Conservation (phyloP, 202 grass and related monocot species). For the Setaria viridis region DNA sequence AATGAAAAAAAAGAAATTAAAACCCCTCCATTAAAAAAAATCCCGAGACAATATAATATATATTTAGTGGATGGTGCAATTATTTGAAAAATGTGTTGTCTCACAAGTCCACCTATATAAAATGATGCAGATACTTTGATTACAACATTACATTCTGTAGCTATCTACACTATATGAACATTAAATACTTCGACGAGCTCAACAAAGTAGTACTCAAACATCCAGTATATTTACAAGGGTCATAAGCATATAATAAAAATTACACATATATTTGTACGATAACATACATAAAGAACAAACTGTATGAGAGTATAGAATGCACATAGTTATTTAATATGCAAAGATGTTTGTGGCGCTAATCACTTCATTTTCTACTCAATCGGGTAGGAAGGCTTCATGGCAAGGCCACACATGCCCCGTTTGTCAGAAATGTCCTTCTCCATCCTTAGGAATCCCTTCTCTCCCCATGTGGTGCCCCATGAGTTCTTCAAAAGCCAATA, state of each 20-base stretch:
- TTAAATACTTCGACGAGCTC: background rate
- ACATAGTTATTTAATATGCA: background rate
- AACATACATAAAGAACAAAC: background rate
- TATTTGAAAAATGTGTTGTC: background rate
- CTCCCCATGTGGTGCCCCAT: constrained; percentile 14
- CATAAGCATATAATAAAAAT: background rate
- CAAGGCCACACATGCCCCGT: constrained; percentile 24
- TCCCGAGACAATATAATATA: background rate
- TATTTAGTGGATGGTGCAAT: background rate
- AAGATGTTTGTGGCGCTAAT: background rate
- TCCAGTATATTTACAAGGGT: background rate
- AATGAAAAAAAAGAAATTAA: background rate
- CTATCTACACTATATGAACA: background rate
- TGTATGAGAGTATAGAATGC: background rate
- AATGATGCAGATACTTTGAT: background rate
- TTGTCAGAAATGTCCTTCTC: constrained; percentile 27
- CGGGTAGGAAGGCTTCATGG: constrained; percentile 34
- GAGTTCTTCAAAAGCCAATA: constrained; percentile 8
- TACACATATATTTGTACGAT: background rate
- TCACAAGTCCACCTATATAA: background rate
- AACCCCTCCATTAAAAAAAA: background rate
- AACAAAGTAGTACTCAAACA: background rate
- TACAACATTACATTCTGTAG: background rate
- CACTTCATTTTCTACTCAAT: background rate
- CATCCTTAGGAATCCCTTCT: constrained; percentile 2